Evolutionary conservation across 2,329 filamentous ascomycete species (phyloP).

Genomic region (Pseudogymnoascus sp.): DNA sequence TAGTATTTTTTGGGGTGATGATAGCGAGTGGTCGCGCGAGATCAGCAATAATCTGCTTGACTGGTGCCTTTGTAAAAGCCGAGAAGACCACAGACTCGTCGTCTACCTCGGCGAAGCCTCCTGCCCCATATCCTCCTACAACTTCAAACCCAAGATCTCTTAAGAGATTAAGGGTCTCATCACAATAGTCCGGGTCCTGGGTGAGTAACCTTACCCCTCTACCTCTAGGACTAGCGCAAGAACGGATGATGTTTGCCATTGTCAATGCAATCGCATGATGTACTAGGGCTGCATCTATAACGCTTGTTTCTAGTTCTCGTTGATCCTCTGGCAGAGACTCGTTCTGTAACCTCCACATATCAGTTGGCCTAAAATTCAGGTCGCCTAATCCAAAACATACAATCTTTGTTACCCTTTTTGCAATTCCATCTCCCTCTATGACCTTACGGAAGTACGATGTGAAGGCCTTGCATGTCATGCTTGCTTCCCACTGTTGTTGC

Average conservation of each 20-base stretch:
- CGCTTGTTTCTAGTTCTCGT: constrained; percentile 15
- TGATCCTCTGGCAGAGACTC: constrained; percentile 13
- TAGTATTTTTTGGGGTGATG: constrained; percentile 1
- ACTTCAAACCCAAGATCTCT: constrained; percentile 21
- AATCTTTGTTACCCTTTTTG: constrained; percentile 22
- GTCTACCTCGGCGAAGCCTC: constrained; percentile 32
- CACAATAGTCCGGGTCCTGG: constrained; percentile 23
- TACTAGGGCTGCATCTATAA: constrained; percentile 13
- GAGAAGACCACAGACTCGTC: constrained; percentile 32
- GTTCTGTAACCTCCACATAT: constrained; percentile 19
- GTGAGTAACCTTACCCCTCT: constrained; percentile 17
- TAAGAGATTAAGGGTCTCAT: constrained; percentile 17
- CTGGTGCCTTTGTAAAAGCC: constrained; percentile 26
- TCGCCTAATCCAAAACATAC: constrained; percentile 25
- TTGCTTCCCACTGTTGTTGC: constrained; percentile 18
- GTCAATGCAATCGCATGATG: constrained; percentile 23
- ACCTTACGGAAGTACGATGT: constrained; percentile 17
- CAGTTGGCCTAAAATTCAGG: constrained; percentile 17
- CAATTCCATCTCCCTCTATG: constrained; percentile 8
- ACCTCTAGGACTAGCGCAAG: not conserved
- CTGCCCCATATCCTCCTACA: constrained; percentile 21
- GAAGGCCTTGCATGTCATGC: constrained; percentile 19
- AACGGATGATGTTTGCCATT: constrained; percentile 18
- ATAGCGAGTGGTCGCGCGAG: constrained; percentile 26
- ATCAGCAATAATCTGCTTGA: constrained; percentile 33